Conservation (phyloP, 2,329 filamentous ascomycete genomes). For the Cryoendolithus antarcticus region DNA sequence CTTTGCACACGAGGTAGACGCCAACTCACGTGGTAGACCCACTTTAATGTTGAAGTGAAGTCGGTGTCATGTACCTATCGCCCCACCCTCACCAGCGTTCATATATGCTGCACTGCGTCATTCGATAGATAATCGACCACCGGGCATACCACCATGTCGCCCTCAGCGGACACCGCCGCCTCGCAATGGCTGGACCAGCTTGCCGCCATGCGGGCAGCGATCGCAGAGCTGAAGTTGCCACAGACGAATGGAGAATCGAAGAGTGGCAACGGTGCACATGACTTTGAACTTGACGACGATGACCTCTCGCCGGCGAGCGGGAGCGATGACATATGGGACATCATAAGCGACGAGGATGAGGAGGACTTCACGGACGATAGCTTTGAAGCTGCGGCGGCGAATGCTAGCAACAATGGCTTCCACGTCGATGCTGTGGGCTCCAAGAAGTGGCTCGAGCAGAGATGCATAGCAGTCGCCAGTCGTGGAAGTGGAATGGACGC, state of each 20-base stretch:
- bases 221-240: constrained; percentile 57
- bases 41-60: no score
- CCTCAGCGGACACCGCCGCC: constrained; percentile 32
- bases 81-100: no score
- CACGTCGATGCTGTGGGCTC: constrained; percentile 11
- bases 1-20: no score
- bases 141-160: constrained; percentile 21
- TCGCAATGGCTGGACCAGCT: constrained; percentile 76
- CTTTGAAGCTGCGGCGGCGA: constrained; percentile 22
- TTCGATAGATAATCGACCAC: no score
- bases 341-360: constrained; percentile 64
- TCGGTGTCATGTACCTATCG: no score
- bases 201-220: constrained; percentile 71
- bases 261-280: constrained; percentile 12
- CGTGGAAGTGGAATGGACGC: constrained; percentile 55
- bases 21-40: no score
- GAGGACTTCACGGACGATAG: constrained; percentile 55
- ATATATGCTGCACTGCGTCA: no score
- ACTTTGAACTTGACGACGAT: constrained; percentile 50
- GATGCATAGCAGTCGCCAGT: constrained; percentile 54
- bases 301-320: constrained; percentile 48
- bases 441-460: constrained; percentile 55
- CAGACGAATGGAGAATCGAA: constrained; percentile 33
- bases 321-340: constrained; percentile 82
- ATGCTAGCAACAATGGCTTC: constrained; percentile 36